These are phyloP conservation scores for Pseudognaphalium luteoalbum DNA, from an alignment of 129 eudicot species.

Conservation along the genomic window DNA sequence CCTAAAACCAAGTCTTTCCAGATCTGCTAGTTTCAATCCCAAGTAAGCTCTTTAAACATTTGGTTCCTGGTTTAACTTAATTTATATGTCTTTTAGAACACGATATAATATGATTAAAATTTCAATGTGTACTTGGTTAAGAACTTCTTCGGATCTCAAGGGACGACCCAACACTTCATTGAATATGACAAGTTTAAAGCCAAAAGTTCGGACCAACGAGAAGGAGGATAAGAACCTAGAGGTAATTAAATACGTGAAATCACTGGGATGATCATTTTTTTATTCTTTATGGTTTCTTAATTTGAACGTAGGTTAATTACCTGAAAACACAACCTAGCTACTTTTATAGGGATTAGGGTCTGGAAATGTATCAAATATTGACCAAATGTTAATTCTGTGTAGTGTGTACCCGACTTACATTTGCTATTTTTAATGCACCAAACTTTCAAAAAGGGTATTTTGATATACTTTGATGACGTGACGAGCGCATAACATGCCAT, in stretches of 20 bases:
- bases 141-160: constrained; percentile 8
- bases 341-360: no score
- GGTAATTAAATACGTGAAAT: constrained; percentile 18
- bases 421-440: no score
- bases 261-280: neutral
- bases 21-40: constrained; percentile 18
- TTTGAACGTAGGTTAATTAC: neutral
- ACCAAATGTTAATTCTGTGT: no score
- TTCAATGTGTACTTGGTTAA: neutral
- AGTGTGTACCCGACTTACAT: no score
- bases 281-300: neutral
- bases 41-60: constrained; percentile 25
- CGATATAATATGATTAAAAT: neutral
- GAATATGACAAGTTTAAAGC: constrained; percentile 20
- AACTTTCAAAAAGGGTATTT: no score
- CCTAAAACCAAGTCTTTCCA: constrained; percentile 23
- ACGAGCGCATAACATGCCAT: no score
- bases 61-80: neutral
- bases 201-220: constrained; percentile 14
- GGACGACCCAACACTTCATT: constrained; percentile 24
- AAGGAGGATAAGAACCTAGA: constrained; percentile 18
- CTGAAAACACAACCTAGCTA: no score
- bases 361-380: no score
- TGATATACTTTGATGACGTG: no score
- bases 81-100: neutral